Base-by-base conservation (phyloP, 1,139 yeast genomes). In the Debaryomycetaceae sp. region DNA sequence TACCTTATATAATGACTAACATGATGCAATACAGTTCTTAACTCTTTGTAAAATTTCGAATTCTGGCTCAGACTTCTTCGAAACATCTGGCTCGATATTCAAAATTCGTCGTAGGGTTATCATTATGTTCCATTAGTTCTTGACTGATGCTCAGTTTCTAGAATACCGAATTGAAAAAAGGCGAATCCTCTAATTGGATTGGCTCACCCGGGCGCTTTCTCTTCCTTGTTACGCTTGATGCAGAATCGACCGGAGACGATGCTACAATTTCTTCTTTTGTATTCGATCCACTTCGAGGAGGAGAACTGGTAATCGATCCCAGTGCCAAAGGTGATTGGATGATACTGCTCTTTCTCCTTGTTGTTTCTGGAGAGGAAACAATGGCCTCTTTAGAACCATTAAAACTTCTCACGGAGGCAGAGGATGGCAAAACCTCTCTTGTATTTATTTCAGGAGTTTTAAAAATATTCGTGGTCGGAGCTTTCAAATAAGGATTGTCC, bases 171-270 rank as follows among this genome's bases (percentile, higher is more conserved):
- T 53, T 57, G 46, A 56, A 65, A 42, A 68, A 66, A 5, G 75
- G 73, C 1, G 75, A 66, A 11, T 61, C 63, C 38, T 51, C 55
- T 5, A 63, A 43, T 1, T 65, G 57, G 3, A 66, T 54, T 1
- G 72, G 73, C 13, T 68, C 72, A 2, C 76, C 76, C 1, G 76
- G 76, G 44, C 57, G 57, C 14, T 48, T 54, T 33, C 50, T 48
- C 34, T 42, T 45, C 6, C 43, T 37, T 7, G 33, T 42, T 6
- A 54, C 17, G n/a, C 27, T 13, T 24, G 40, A 38, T 34, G 11
- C 34, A n/a, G 8, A 9, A 11, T 24, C 24, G 11, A 22, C 14
- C 27, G 39, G 39, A 9, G 31, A 22, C 11, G 39, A 37, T 4
- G n/a, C 13, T 2, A 37, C n/a, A 3, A 23, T 3, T 11, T 22